Base-by-base conservation (phyloP, 768 basidiomycete genomes). In the Pulveroboletus frians region DNA sequence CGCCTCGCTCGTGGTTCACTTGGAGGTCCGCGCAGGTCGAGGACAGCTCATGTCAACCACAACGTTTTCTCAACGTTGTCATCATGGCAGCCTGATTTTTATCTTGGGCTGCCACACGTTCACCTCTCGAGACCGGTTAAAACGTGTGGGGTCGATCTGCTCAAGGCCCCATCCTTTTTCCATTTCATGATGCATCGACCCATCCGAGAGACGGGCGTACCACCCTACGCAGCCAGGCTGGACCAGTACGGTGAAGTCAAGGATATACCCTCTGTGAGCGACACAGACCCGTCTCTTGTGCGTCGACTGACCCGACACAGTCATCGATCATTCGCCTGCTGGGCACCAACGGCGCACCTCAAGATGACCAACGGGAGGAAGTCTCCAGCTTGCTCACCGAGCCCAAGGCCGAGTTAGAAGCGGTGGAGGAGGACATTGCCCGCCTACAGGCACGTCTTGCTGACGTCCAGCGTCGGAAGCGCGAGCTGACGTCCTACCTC, bases 21-120 rank as follows among this genome's bases (percentile, higher is more conserved):
- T 51, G 29, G 35, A 40, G 9, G 44, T 52, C 45, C 52, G 49
- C 45, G 43, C 46, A 3, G 34, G 57, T 63, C 53, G 54, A 57
- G 54, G 46, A 47, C 42, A 29, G 40, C 46, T 49, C 52, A 39
- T 55, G 59, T 58, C 55, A 52, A 37, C 21, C 31, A 46, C 57
- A 66, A 65, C 64, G 64, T 66, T 66, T 38, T 51, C 54, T 50
- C 62, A 65, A 66, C 64, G 64, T 61, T 66, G 63, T 63, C 45
- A 20, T 53, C 45, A 20, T 53, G 50, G 21, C 11, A 40, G 46
- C 62, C 14, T 51, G 54, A 40, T 50, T 29, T 35, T 41, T 41
- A 36, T 39, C 37, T 41, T 44, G 40, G 46, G 32, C 50, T 57
- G 57, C 47, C 49, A 54, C 37, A 30, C 27, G 15, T 48, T 27